These are phyloP conservation scores for Paecilomyces sp. DNA, from an alignment of 2,329 filamentous ascomycete species.

Conservation along the genomic window DNA sequence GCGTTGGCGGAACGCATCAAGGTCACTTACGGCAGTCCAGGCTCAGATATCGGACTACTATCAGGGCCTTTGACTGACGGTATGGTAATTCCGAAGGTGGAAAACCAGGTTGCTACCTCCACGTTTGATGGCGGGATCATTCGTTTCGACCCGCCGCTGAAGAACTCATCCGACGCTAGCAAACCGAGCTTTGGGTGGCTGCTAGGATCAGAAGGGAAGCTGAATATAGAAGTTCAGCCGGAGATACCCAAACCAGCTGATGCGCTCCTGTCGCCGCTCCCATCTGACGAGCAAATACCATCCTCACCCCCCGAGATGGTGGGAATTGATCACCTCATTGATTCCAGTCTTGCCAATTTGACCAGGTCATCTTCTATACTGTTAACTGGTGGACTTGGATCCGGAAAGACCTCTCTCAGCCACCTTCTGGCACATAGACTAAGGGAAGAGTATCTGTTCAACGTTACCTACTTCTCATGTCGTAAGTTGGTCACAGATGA, in stretches of 20 bases:
- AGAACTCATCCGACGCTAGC: slow-evolving; percentile 21
- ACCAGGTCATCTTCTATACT: slow-evolving; percentile 83
- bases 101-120: slow-evolving; percentile 46
- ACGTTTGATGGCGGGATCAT: slow-evolving; percentile 80
- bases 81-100: slow-evolving; percentile 61
- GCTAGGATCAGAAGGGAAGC: slow-evolving; percentile 66
- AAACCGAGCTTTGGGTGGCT: slow-evolving; percentile 55
- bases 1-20: slow-evolving; percentile 64
- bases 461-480: slow-evolving; percentile 80
- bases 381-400: slow-evolving; percentile 79
- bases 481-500: slow-evolving; percentile 85
- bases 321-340: slow-evolving; percentile 72
- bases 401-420: slow-evolving; percentile 79
- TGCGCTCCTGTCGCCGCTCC: slow-evolving; percentile 26
- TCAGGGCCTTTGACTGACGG: slow-evolving; percentile 86
- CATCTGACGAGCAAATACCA: slow-evolving; percentile 51
- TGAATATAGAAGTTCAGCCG: slow-evolving; percentile 67
- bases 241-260: slow-evolving; percentile 61
- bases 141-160: slow-evolving; percentile 60
- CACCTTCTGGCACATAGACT: slow-evolving; percentile 69
- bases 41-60: slow-evolving; percentile 56
- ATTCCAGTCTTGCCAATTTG: slow-evolving; percentile 66
- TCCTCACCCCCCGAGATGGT: slow-evolving; percentile 58
- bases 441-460: slow-evolving; percentile 65
- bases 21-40: slow-evolving; percentile 58